These are phyloP conservation scores for Achaetomium macrosporum DNA, from an alignment of 2,329 filamentous ascomycete species.

Conservation along the genomic window DNA sequence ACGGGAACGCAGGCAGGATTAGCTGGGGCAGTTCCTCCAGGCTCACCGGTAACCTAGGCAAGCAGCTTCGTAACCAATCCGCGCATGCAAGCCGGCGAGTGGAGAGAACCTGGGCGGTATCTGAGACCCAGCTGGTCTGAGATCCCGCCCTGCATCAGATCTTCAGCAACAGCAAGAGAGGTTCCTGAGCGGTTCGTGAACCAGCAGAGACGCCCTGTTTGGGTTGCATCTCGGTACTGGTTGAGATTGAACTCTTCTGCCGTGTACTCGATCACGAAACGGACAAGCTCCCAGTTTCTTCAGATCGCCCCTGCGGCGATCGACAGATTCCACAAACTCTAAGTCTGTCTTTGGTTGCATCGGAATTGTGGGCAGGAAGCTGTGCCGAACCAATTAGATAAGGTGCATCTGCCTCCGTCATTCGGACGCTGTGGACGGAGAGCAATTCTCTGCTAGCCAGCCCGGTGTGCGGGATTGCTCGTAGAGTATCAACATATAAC, in stretches of 20 bases:
- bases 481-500: too few species aligned
- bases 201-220: background rate
- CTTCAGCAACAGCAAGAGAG: background rate
- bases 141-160: background rate
- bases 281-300: background rate
- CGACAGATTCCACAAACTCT: slow-evolving; percentile 24
- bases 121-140: background rate
- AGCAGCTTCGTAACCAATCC: too few species aligned
- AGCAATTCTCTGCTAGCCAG: too few species aligned
- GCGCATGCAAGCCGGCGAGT: too few species aligned
- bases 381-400: too few species aligned
- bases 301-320: slow-evolving; percentile 24
- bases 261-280: background rate
- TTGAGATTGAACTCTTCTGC: background rate
- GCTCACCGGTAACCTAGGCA: too few species aligned
- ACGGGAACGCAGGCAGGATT: too few species aligned
- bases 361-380: background rate
- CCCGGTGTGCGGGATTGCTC: too few species aligned
- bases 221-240: background rate
- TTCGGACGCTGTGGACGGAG: background rate
- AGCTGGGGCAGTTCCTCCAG: too few species aligned
- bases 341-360: slow-evolving; percentile 16
- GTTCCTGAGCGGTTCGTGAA: background rate
- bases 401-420: too few species aligned
- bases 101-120: background rate